These are phyloP conservation scores for Cystofilobasidium capitatum DNA, from an alignment of 768 basidiomycete species.

Conservation along the genomic window DNA sequence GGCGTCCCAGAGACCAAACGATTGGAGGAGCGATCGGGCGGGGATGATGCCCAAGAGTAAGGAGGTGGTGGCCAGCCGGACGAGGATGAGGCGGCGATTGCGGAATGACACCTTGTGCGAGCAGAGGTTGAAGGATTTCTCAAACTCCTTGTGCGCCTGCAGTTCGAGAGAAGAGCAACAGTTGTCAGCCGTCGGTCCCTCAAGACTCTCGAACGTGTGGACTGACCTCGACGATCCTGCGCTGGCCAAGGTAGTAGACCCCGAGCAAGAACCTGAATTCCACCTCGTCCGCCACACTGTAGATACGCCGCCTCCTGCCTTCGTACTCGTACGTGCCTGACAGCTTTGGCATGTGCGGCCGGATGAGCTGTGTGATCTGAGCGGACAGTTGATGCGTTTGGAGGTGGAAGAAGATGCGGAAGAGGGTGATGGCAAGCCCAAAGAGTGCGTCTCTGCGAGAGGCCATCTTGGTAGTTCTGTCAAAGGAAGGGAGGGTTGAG, in stretches of 20 bases:
- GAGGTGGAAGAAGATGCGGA: conserved; percentile 16
- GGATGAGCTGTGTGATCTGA: conserved; percentile 20
- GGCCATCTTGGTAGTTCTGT: not conserved
- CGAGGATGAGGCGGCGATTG: conserved; percentile 19
- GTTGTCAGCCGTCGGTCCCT: not conserved
- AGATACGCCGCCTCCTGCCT: not conserved
- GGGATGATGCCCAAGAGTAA: conserved; percentile 15
- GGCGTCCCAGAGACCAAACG: conserved; percentile 2
- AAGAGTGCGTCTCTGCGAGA: conserved; percentile 7
- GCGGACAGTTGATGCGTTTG: conserved; percentile 20
- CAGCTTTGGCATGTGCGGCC: conserved; percentile 13
- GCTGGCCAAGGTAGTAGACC: conserved; percentile 7
- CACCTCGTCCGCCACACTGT: conserved; percentile 12
- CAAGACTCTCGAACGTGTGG: not conserved
- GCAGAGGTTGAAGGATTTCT: conserved; percentile 20
- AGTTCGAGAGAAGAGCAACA: no score
- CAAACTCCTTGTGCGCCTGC: conserved; percentile 19
- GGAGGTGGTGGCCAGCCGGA: conserved; percentile 14
- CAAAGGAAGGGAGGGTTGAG: not conserved
- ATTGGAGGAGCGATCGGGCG: not conserved
- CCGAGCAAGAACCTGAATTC: conserved; percentile 19
- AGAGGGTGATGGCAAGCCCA: conserved; percentile 13
- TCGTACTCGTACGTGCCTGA: not conserved
- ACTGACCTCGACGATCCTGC: conserved; percentile 9
- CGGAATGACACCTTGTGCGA: not conserved